Percentiles rank a stretch among this genome's conserved stretches.
Conservation (phyloP, 495 filamentous ascomycete species). For the Venustampulla echinocandica region DNA sequence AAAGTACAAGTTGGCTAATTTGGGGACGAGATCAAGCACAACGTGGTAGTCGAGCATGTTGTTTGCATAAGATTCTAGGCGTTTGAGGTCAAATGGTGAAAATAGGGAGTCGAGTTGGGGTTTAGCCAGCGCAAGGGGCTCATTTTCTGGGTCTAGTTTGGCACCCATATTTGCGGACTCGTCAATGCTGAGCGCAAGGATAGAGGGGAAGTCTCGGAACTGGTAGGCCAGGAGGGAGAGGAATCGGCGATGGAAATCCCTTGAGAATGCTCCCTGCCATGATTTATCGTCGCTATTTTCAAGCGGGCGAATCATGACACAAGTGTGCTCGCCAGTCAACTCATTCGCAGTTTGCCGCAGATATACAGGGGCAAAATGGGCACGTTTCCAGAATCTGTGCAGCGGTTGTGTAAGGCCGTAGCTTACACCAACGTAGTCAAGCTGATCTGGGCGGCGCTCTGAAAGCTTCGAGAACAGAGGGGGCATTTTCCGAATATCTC, state of each 20-base stretch:
- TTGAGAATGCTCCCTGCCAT: constrained; percentile 80
- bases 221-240: constrained; percentile 80
- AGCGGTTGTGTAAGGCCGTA: constrained; percentile 84
- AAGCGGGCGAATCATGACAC: constrained; percentile 86
- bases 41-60: constrained; percentile 97
- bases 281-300: constrained; percentile 54
- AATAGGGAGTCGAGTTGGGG: constrained; percentile 61
- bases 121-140: constrained; percentile 52
- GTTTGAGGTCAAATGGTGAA: constrained; percentile 89
- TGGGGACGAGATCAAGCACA: constrained; percentile 86
- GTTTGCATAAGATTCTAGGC: constrained; percentile 89
- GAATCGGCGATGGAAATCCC: constrained; percentile 90
- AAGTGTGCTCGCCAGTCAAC: constrained; percentile 93
- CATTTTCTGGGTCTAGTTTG: constrained; percentile 43
- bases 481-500: constrained; percentile 85
- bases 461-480: constrained; percentile 84
- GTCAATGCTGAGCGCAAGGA: constrained; percentile 78
- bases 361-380: constrained; percentile 83
- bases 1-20: constrained; percentile 75
- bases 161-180: constrained; percentile 74
- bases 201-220: constrained; percentile 76
- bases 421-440: constrained; percentile 92
- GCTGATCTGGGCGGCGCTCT: constrained; percentile 67
- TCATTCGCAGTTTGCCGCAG: constrained; percentile 93
- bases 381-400: constrained; percentile 94